A percentile compares a stretch with the other conserved stretches of the same genome.
Evolutionary conservation across 495 filamentous ascomycete species (phyloP).

Genomic region (Sordaria brevicollis): DNA sequence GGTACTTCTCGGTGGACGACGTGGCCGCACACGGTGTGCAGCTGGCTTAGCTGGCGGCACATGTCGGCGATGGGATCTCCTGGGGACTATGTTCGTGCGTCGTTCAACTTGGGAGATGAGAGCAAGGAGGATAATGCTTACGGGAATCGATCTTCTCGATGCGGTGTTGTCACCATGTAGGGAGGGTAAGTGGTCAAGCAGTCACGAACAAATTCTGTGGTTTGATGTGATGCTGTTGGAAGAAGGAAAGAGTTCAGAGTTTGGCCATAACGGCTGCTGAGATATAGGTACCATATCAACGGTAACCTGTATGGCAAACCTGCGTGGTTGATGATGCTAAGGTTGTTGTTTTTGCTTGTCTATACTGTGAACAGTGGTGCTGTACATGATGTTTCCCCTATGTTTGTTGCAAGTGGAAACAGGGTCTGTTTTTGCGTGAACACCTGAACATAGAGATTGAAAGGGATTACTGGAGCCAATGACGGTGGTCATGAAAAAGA

Average conservation of each 20-base stretch:
- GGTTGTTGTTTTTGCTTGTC: neutral
- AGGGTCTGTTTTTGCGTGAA: no score
- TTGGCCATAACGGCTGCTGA: fast-evolving
- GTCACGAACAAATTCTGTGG: neutral
- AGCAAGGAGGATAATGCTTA: neutral
- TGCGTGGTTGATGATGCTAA: neutral
- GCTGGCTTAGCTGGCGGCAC: neutral
- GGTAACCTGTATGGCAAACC: neutral
- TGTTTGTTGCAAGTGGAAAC: no score
- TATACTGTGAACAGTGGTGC: neutral
- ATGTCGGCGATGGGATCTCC: fast-evolving
- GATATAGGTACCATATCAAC: neutral
- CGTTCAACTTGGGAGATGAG: neutral
- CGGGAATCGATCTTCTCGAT: fast-evolving
- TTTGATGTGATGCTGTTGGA: neutral
- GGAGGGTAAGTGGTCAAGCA: fast-evolving
- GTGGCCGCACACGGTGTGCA: neutral
- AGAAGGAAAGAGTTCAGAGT: neutral
- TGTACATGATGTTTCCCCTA: neutral
- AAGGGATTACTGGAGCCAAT: no score
- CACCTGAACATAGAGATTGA: neutral
- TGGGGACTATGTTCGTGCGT: neutral
- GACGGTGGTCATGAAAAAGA: no score
- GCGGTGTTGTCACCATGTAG: neutral
- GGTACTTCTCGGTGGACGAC: neutral